These are phyloP conservation scores for Porodaedalea pini DNA, from an alignment of 1,284 basidiomycete genomes.

Conservation along the genomic window DNA sequence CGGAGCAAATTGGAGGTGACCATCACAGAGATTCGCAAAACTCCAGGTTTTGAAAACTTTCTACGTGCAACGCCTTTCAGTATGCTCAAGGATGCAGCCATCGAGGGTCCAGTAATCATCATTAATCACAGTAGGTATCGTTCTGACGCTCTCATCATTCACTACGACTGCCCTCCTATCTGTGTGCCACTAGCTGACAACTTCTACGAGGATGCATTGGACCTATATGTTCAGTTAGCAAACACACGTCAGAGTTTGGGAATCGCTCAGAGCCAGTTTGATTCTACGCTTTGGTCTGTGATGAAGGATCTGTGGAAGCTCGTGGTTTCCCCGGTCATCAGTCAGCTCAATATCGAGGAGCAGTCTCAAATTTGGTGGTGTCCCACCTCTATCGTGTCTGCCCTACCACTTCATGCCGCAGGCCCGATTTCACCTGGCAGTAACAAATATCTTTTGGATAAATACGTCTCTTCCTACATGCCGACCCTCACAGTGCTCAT, in stretches of 20 bases:
- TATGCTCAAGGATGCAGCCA: slow-evolving; percentile 15
- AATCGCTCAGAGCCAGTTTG: slow-evolving; percentile 13
- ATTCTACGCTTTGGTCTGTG: slow-evolving; percentile 21
- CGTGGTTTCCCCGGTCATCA: slow-evolving; percentile 4
- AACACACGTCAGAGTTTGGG: background rate
- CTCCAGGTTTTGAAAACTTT: slow-evolving; percentile 17
- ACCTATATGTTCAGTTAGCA: background rate
- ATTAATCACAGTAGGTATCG: slow-evolving; percentile 11
- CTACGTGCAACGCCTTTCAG: slow-evolving; percentile 7
- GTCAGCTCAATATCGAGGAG: no score
- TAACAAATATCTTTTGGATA: slow-evolving; percentile 25
- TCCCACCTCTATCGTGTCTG: slow-evolving; percentile 33
- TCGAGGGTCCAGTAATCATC: slow-evolving; percentile 7
- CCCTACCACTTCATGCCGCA: slow-evolving; percentile 36
- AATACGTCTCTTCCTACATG: slow-evolving; percentile 38
- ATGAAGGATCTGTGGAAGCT: slow-evolving; percentile 33
- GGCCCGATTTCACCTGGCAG: background rate
- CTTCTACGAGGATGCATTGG: background rate
- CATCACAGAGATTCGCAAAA: slow-evolving; percentile 1
- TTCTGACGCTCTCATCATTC: background rate
- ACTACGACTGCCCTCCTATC: background rate
- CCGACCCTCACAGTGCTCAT: slow-evolving; percentile 35
- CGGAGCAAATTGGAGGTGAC: slow-evolving; percentile 1
- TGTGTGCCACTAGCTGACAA: background rate
- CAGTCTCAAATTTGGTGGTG: slow-evolving; percentile 46